phyloP scores from a whole-genome alignment of 768 basidiomycete species.

The Lyophyllum decastes region DNA sequence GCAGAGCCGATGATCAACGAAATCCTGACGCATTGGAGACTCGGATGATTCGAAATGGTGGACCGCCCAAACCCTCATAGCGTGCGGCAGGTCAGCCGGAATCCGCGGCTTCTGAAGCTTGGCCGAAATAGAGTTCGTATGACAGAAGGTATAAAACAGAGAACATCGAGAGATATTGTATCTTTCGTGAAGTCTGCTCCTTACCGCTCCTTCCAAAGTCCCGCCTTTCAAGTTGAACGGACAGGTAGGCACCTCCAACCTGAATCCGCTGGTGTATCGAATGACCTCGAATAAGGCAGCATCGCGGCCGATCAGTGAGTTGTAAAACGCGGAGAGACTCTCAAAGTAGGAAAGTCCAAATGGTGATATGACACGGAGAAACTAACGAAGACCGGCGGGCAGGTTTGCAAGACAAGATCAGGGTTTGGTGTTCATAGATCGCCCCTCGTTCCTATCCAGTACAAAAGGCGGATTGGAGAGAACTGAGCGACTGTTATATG shows the following conservation, averaged over 20 bases:
- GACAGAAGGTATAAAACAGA: constrained; percentile 11
- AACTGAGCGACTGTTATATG: constrained; percentile 19
- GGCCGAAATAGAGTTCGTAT: constrained; percentile 14
- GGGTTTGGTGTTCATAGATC: constrained; percentile 6
- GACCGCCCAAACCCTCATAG: neutral
- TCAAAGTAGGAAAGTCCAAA: constrained; percentile 13
- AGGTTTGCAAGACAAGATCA: constrained; percentile 6
- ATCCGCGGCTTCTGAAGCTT: constrained; percentile 18
- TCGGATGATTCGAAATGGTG: constrained; percentile 23
- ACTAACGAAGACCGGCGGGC: constrained; percentile 15
- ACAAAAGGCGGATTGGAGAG: constrained; percentile 8
- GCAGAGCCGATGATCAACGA: constrained; percentile 16
- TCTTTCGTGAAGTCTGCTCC: neutral
- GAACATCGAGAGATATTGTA: neutral
- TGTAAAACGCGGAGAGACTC: neutral
- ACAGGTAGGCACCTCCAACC: neutral
- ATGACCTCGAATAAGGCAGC: neutral
- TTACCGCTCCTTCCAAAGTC: neutral
- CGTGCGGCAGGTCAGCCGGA: constrained; percentile 10
- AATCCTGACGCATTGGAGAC: constrained; percentile 8
- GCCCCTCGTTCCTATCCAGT: constrained; percentile 10
- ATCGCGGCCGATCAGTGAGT: constrained; percentile 5
- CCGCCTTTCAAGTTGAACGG: neutral
- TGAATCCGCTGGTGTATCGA: neutral
- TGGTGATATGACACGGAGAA: constrained; percentile 15